Evolutionary conservation across 805 yeast genomes (phyloP).

Genomic region (Metschnikowia henanensis): DNA sequence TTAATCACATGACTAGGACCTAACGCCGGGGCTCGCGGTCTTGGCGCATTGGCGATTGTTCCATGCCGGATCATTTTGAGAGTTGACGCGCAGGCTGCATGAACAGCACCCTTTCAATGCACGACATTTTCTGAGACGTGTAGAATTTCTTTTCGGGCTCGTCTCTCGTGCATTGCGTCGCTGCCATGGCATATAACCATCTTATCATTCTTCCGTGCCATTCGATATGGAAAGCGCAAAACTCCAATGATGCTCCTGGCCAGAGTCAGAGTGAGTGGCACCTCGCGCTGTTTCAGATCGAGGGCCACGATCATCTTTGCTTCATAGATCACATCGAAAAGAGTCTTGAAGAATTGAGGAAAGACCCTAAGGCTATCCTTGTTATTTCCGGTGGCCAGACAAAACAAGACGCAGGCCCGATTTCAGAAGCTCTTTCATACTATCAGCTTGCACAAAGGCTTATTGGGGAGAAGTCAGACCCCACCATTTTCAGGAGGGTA

Average conservation of each 20-base stretch:
- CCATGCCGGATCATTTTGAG: no score
- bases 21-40: no score
- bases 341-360: slow-evolving; percentile 39
- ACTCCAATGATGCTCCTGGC: slow-evolving; percentile 41
- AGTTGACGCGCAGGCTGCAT: not conserved
- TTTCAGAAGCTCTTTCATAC: slow-evolving; percentile 65
- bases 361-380: slow-evolving; percentile 32
- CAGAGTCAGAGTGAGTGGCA: slow-evolving; percentile 56
- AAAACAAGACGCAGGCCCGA: slow-evolving; percentile 49
- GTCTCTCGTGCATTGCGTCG: not conserved
- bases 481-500: slow-evolving; percentile 25
- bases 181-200: slow-evolving; percentile 8
- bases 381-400: slow-evolving; percentile 75
- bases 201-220: slow-evolving; percentile 50
- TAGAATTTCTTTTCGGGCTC: no score
- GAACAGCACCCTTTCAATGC: not conserved
- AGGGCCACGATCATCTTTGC: slow-evolving; percentile 66
- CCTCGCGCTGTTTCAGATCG: slow-evolving; percentile 64
- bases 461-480: slow-evolving; percentile 1
- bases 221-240: slow-evolving; percentile 50
- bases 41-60: no score
- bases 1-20: no score
- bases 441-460: slow-evolving; percentile 42
- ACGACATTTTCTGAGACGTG: no score
- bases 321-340: slow-evolving; percentile 60